A percentile compares a stretch with the other conserved stretches of the same genome.
phyloP scores from a whole-genome alignment of 148 eudicot genomes.

The Arctostaphylos glauca region DNA sequence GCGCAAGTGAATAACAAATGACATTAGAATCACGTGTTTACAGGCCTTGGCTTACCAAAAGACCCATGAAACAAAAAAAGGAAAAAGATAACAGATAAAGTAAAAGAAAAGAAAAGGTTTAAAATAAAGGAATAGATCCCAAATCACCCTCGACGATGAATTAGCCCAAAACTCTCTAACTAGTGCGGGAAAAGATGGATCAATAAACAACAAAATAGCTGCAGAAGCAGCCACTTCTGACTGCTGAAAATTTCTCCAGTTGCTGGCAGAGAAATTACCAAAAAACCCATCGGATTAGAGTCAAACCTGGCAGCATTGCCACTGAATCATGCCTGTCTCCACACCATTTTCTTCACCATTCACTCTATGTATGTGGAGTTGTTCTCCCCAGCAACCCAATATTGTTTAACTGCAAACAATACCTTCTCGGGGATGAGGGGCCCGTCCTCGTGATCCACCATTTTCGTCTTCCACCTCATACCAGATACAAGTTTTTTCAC shows the following conservation, averaged over 20 bases:
- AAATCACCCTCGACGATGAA: neutral
- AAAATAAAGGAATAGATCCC: neutral
- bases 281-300: neutral
- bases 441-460: constrained; percentile 52
- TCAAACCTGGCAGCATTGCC: neutral
- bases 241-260: neutral
- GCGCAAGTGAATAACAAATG: neutral
- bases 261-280: neutral
- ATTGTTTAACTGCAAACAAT: constrained; percentile 37
- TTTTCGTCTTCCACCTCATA: constrained; percentile 45
- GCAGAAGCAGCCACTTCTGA: neutral
- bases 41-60: neutral
- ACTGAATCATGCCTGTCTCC: constrained; percentile 5
- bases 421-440: constrained; percentile 43
- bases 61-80: neutral
- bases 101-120: neutral
- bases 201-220: constrained; percentile 3
- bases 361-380: constrained; percentile 22
- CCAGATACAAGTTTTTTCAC: constrained; percentile 34
- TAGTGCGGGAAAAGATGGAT: neutral
- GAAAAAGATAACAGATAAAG: neutral
- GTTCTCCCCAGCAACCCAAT: constrained; percentile 43
- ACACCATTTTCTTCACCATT: neutral
- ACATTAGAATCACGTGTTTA: neutral
- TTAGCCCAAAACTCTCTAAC: neutral